Base-by-base conservation (phyloP, 108 stramenopile genomes). In the Cyclotella sp. region DNA sequence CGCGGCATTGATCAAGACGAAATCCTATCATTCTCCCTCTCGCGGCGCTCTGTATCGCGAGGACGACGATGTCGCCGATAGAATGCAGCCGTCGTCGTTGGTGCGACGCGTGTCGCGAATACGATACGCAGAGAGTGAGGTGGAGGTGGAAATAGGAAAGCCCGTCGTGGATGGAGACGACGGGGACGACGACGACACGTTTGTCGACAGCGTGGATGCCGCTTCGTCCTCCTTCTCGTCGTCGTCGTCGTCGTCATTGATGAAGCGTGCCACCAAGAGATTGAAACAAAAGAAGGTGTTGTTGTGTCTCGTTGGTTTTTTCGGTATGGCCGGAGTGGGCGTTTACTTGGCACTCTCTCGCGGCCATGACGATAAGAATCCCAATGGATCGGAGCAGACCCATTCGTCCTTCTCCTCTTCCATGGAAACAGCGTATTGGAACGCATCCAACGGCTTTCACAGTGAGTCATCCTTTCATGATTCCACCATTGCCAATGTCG, bases 1-100 rank as follows among this genome's bases (percentile, higher is more conserved):
- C 11, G 24, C 24, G 24, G 3, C 55, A 24, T 24, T 55, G 55
- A 55, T 22, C 55, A 55, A 55, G 55, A 55, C 55, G 3, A 55
- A 55, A 24, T 55, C 55, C 13, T 55, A 55, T 24, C 55, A 55
- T 55, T 8, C n/a, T 55, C 55, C 55, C 19, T 55, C 24, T 26
- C 19, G 55, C 7, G n/a, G 44, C 18, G 3, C 47, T 7, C 3
- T n/a, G 6, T n/a, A n/a, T 9, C 47, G 3, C 47, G 3, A 55
- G 9, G 11, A 24, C 11, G 21, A 55, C 11, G 24, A 55, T 5
- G 2, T 0, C 3, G 24, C 1, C 11, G 22, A 21, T n/a, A 12
- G 21, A 1, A 24, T n/a, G 11, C 24, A 7, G 55, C 55, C 55
- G 4, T 3, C 24, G 55, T 26, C 55, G 55, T 8, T 55, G 22